Conservation (phyloP, 2,329 filamentous ascomycete genomes). For the Juglanconis oblonga region DNA sequence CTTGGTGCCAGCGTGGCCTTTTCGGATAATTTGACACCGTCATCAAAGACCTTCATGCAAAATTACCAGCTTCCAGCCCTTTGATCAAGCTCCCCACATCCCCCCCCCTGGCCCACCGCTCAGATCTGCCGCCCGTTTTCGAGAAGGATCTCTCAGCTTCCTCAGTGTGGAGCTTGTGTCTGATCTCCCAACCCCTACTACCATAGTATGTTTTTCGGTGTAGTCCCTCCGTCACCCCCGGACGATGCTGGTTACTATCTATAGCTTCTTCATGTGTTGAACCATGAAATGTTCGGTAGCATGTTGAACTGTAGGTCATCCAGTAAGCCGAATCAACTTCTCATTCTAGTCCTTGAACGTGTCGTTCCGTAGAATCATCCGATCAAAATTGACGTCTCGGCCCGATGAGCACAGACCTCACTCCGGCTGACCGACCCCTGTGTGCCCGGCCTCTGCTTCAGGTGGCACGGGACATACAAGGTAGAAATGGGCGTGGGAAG, state of each 20-base stretch:
- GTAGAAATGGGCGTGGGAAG: neutral
- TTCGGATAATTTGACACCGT: neutral
- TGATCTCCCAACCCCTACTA: neutral
- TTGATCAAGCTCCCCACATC: neutral
- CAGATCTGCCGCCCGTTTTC: slow-evolving; percentile 3
- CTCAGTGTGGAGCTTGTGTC: neutral
- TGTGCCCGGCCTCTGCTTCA: neutral
- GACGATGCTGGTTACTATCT: no score
- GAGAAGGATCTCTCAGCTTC: slow-evolving; percentile 17
- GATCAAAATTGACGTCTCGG: neutral
- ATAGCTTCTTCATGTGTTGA: no score
- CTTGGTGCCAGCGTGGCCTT: slow-evolving; percentile 17
- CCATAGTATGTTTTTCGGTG: no score
- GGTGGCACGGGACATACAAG: no score
- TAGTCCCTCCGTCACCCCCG: no score
- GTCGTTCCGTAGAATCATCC: neutral
- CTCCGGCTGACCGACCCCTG: neutral
- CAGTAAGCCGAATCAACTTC: no score
- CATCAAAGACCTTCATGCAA: neutral
- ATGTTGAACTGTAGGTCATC: no score
- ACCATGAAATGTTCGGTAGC: no score
- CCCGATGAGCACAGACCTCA: slow-evolving; percentile 10
- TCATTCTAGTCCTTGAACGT: no score
- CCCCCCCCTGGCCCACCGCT: neutral
- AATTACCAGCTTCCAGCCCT: neutral